phyloP scores from a whole-genome alignment of 805 yeast species.

The Yamadazyma sp. region DNA sequence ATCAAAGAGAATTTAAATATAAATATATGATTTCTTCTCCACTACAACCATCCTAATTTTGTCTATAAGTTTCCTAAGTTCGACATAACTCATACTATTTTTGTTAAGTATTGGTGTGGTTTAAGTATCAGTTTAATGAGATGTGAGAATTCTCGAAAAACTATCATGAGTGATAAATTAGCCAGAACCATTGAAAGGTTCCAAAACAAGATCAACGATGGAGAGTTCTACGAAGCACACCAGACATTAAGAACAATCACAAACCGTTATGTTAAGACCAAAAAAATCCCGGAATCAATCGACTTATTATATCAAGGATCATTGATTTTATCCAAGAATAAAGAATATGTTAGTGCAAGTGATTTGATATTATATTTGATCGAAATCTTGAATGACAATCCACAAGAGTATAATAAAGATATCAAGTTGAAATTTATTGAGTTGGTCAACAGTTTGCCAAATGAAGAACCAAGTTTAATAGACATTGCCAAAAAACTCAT shows the following conservation, averaged over 20 bases:
- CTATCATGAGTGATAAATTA: conserved; percentile 7
- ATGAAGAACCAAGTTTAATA: conserved; percentile 46
- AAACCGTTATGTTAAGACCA: conserved; percentile 72
- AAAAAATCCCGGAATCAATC: conserved; percentile 66
- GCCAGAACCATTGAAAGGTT: conserved; percentile 59
- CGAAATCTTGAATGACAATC: conserved; percentile 61
- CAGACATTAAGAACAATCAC: conserved; percentile 90
- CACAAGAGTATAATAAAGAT: conserved; percentile 30
- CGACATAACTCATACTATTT: no score
- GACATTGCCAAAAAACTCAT: conserved; percentile 65
- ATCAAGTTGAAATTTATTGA: conserved; percentile 48
- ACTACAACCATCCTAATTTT: conserved; percentile 41
- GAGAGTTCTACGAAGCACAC: conserved; percentile 91
- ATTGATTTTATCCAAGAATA: conserved; percentile 59
- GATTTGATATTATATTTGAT: conserved; percentile 72
- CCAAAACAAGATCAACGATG: conserved; percentile 63
- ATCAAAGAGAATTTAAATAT: no score
- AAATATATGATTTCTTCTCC: neutral
- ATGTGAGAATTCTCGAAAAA: no score
- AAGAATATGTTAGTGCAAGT: conserved; percentile 76
- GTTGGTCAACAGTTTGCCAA: conserved; percentile 43
- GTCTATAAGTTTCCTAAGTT: no score
- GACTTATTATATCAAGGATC: conserved; percentile 74
- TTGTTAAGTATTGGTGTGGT: no score
- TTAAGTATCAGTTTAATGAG: no score